Evolutionary conservation across 2,329 filamentous ascomycete species (phyloP).

Genomic region (Xylaria sp.): DNA sequence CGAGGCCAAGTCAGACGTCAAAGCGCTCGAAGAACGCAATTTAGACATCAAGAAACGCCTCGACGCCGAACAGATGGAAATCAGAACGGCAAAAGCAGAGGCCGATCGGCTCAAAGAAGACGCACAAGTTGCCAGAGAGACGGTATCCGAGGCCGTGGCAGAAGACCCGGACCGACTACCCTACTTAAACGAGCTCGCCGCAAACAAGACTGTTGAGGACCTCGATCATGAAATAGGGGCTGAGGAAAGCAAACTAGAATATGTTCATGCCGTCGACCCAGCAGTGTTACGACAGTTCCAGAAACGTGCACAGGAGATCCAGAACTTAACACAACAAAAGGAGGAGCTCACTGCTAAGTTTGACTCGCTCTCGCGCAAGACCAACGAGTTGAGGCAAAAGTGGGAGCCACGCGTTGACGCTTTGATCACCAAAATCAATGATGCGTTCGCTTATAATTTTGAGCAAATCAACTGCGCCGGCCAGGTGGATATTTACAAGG

Average conservation of each 20-base stretch:
- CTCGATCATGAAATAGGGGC: slow-evolving; percentile 79
- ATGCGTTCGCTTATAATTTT: slow-evolving; percentile 93
- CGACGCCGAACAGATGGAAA: slow-evolving; percentile 57
- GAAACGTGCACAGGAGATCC: slow-evolving; percentile 75
- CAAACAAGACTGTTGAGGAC: slow-evolving; percentile 67
- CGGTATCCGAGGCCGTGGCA: slow-evolving; percentile 55
- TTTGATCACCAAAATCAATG: slow-evolving; percentile 83
- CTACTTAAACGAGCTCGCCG: slow-evolving; percentile 57
- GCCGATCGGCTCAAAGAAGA: slow-evolving; percentile 52
- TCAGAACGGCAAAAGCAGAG: slow-evolving; percentile 55
- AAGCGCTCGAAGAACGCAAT: slow-evolving; percentile 75
- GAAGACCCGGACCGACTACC: slow-evolving; percentile 55
- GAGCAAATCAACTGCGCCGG: slow-evolving; percentile 93
- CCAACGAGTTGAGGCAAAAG: slow-evolving; percentile 71
- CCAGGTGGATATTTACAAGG: slow-evolving; percentile 88
- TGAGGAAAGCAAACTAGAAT: slow-evolving; percentile 78
- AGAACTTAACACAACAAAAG: slow-evolving; percentile 68
- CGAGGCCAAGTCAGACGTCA: slow-evolving; percentile 85
- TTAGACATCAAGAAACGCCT: slow-evolving; percentile 65
- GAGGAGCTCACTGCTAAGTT: slow-evolving; percentile 66
- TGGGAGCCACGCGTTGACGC: slow-evolving; percentile 89
- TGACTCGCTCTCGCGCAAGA: slow-evolving; percentile 65
- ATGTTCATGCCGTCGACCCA: slow-evolving; percentile 82
- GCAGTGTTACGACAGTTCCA: slow-evolving; percentile 82
- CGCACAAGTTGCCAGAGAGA: slow-evolving; percentile 52